Base-by-base conservation (phyloP, 495 filamentous ascomycete species). In the Neurospora sp. region DNA sequence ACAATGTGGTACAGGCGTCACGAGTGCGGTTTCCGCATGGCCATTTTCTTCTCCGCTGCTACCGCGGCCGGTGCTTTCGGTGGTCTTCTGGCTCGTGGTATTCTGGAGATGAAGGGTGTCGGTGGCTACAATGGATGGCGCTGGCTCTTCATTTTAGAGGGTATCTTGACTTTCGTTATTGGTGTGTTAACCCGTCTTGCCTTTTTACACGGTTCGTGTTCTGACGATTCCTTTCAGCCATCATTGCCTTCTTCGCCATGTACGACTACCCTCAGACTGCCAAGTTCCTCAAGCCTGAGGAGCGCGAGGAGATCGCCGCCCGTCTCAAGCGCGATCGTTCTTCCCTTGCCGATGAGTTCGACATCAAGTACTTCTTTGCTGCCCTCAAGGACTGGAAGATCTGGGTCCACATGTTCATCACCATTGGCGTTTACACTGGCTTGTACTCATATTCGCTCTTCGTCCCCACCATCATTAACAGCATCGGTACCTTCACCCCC, bases 31-130 rank as follows among this genome's bases (percentile, higher is more conserved):
- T 82, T 85, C 45, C 87, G 91, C 71, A 89, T 89, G 76, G 90
- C 93, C 41, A 91, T 96, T 72, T 96, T 97, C 86, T 95, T 94
- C 83, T 91, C 89, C 22, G 91, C 93, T 1, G 92, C 93, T 4
- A 90, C 93, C 4, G 83, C 93, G 0, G 89, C 91, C 8, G 93
- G 93, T 4, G 92, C 91, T 2, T 94, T 94, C 73, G 92, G 93
- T 76, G 91, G 91, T 41, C 84, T 94, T 0, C 86, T 94, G 5
- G 91, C 91, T 0, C 88, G 88, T 5, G 91, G 88, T 4, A 93
- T 93, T 70, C 83, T 82, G 27, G 82, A 89, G 48, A 92, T 93
- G 90, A 80, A 88, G 65, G 89, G 88, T 10, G 75, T 90, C 18
- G 90, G 87, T 31, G 90, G 89, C 5, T 87, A 87, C 69, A 77